A percentile compares a stretch with the other conserved stretches of the same genome.
phyloP scores from a whole-genome alignment of 2,329 filamentous ascomycete genomes.

The Purpureocillium takamizusanense region DNA sequence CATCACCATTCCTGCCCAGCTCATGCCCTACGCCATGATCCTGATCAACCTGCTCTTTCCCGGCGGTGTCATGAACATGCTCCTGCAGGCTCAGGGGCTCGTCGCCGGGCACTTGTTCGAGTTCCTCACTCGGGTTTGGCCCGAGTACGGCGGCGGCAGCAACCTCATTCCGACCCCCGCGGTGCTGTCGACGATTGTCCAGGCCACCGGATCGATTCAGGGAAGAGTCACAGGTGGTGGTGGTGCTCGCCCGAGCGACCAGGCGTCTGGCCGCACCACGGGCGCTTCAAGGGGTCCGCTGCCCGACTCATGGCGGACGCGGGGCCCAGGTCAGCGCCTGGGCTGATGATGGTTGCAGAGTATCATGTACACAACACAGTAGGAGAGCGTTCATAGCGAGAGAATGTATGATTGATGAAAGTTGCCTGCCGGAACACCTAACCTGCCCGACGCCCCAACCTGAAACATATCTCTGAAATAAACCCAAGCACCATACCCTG shows the following conservation, averaged over 20 bases:
- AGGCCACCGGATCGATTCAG: conserved; percentile 20
- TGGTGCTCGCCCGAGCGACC: conserved; percentile 26
- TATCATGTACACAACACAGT: no score
- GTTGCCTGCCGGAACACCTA: no score
- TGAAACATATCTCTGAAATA: no score
- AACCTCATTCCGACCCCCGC: conserved; percentile 68
- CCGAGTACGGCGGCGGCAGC: conserved; percentile 74
- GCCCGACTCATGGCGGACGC: conserved; percentile 54
- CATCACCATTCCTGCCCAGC: conserved; percentile 72
- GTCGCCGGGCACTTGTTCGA: conserved; percentile 84
- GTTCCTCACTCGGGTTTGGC: conserved; percentile 82
- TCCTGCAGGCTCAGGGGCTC: conserved; percentile 67
- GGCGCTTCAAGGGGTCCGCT: conserved; percentile 39
- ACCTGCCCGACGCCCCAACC: no score
- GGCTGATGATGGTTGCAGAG: conserved; percentile 30
- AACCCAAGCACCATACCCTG: no score
- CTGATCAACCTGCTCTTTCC: conserved; percentile 60
- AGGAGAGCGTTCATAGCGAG: no score
- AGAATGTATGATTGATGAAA: no score
- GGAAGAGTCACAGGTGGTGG: conserved; percentile 43
- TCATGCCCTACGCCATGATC: conserved; percentile 74
- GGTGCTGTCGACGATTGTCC: conserved; percentile 61
- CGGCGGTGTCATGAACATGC: conserved; percentile 43
- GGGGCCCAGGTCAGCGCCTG: conserved; percentile 54
- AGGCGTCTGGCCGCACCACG: conserved; percentile 28